Percentiles rank a stretch among this genome's conserved stretches.
Conservation (phyloP, 2,329 filamentous ascomycete species). For the Plectosphaerella sp. region DNA sequence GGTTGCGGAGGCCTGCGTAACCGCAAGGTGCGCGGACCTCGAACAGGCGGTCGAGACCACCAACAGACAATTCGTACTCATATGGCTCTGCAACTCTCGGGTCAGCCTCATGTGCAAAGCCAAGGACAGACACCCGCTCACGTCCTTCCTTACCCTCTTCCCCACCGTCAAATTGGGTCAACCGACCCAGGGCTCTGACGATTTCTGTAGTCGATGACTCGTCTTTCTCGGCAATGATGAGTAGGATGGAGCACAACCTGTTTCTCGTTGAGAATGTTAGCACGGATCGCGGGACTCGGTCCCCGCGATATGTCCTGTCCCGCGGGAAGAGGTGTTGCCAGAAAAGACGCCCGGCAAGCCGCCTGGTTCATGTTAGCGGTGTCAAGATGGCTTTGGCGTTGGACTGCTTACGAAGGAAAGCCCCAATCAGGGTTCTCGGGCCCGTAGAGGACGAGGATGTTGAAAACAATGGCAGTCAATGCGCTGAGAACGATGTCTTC, state of each 20-base stretch:
- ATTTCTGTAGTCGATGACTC: constrained; percentile 43
- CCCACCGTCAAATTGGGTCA: constrained; percentile 38
- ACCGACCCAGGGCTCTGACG: constrained; percentile 42
- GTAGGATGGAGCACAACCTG: constrained; percentile 57
- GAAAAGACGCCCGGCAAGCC: constrained; percentile 43
- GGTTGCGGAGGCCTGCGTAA: constrained; percentile 84
- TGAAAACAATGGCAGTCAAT: no score
- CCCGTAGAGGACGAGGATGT: no score
- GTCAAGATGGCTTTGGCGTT: neutral
- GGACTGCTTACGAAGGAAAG: no score
- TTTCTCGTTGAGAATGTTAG: constrained; percentile 52
- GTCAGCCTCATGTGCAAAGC: no score
- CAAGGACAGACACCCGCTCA: no score
- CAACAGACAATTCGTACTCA: constrained; percentile 53
- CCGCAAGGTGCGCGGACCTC: constrained; percentile 72
- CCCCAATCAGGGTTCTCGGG: no score
- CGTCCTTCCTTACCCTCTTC: no score
- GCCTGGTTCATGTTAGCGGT: constrained; percentile 13
- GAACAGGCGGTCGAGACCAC: constrained; percentile 58
- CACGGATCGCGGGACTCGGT: constrained; percentile 32
- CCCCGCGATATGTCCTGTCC: constrained; percentile 22
- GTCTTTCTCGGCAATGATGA: constrained; percentile 49
- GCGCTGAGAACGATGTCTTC: constrained; percentile 21
- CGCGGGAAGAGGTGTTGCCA: constrained; percentile 63
- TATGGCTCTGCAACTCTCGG: constrained; percentile 38